Conservation (phyloP, 176 grass and related monocot genomes). For the Elaeis guineensis region DNA sequence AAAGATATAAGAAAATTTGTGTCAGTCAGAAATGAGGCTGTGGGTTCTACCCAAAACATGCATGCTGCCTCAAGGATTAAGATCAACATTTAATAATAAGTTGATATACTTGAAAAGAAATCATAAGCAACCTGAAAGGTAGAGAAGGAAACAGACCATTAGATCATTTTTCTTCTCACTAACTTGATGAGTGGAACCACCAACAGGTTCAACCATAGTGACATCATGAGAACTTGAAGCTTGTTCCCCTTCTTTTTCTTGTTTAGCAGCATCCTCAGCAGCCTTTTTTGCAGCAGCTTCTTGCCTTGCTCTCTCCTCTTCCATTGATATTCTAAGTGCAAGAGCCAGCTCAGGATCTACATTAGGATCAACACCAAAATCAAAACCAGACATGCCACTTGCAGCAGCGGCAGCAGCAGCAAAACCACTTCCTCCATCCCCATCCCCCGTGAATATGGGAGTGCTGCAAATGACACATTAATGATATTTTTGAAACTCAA, state of each 20-base stretch:
- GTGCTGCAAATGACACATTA: conserved; percentile 43
- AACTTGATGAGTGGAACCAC: conserved; percentile 1
- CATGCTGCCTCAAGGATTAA: no score
- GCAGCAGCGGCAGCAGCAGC: conserved; percentile 84
- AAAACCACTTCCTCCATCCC: conserved; percentile 87
- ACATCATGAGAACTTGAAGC: conserved; percentile 15
- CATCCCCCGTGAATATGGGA: conserved; percentile 85
- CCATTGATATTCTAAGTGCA: conserved; percentile 90
- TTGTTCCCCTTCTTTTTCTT: conserved; percentile 12
- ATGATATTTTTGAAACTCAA: not conserved
- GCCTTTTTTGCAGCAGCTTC: conserved; percentile 48
- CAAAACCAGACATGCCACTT: conserved; percentile 61
- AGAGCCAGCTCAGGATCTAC: conserved; percentile 88
- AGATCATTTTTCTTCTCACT: conserved; percentile 4
- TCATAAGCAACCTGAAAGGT: not conserved
- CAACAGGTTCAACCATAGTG: conserved; percentile 7
- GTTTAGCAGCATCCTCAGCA: conserved; percentile 11
- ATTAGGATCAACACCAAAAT: conserved; percentile 99
- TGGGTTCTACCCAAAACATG: no score
- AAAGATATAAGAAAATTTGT: no score
- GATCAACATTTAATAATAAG: no score
- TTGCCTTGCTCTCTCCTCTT: conserved; percentile 93
- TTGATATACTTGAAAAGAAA: no score
- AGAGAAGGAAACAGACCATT: not conserved
- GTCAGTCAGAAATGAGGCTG: no score